Evolutionary conservation across 805 yeast genomes (phyloP).

Genomic region (Tanozyma kutaoensis): DNA sequence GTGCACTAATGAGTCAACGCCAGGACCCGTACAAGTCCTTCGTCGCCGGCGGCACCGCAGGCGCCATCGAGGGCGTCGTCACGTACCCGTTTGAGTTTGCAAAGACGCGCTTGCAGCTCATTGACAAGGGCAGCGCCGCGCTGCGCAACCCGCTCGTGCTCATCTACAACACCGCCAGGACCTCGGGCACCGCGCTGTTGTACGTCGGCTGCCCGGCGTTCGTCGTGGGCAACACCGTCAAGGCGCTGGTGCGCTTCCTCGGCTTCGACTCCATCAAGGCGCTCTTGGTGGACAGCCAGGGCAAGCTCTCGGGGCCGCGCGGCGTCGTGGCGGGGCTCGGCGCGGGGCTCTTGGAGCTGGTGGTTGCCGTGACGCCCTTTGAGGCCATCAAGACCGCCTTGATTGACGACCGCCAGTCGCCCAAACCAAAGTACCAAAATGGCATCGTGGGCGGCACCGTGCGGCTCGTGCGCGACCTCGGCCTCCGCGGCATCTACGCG

Average conservation of each 20-base stretch:
- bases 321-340: slow-evolving; percentile 97
- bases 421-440: slow-evolving; percentile 64
- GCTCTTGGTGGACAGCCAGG: slow-evolving; percentile 65
- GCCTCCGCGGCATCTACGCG: slow-evolving; percentile 72
- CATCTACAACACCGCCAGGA: slow-evolving; percentile 58
- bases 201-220: slow-evolving; percentile 96
- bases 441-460: slow-evolving; percentile 52
- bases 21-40: slow-evolving; percentile 73
- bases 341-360: slow-evolving; percentile 87
- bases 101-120: slow-evolving; percentile 81
- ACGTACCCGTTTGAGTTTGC: slow-evolving; percentile 98
- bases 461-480: slow-evolving; percentile 59
- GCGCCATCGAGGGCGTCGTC: slow-evolving; percentile 85
- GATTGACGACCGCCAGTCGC: slow-evolving; percentile 80
- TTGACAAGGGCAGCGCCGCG: slow-evolving; percentile 46
- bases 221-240: slow-evolving; percentile 90
- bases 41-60: slow-evolving; percentile 93
- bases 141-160: slow-evolving; percentile 78
- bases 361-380: slow-evolving; percentile 91
- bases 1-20: too few species aligned
- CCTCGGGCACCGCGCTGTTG: slow-evolving; percentile 67
- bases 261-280: slow-evolving; percentile 85
- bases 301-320: slow-evolving; percentile 77
- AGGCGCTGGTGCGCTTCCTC: slow-evolving; percentile 88
- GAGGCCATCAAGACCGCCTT: slow-evolving; percentile 94